phyloP scores from a whole-genome alignment of 805 yeast species.

The Kazachstania kunashirensis region DNA sequence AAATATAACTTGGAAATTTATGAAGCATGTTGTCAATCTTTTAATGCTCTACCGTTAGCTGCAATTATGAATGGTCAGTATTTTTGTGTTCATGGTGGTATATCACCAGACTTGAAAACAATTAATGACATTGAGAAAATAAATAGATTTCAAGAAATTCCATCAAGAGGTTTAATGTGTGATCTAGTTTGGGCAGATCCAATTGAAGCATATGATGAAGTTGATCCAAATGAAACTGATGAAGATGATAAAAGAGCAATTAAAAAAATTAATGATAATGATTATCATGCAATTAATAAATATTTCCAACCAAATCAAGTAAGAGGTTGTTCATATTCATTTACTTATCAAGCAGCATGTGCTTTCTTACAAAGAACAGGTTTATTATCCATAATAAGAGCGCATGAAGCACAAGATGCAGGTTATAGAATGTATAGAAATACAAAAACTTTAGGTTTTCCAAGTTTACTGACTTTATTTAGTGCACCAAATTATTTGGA shows the following conservation, averaged over 20 bases:
- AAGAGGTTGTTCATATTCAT: conserved; percentile 90
- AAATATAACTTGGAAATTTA: conserved; percentile 62
- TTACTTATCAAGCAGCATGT: conserved; percentile 73
- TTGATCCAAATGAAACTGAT: conserved; percentile 24
- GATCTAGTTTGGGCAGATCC: conserved; percentile 97
- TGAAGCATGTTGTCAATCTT: conserved; percentile 64
- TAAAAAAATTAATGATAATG: conserved; percentile 1
- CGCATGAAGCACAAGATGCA: conserved; percentile 96
- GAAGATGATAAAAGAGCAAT: conserved; percentile 1
- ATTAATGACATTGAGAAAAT: conserved; percentile 59
- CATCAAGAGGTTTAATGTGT: conserved; percentile 88
- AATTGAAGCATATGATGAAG: conserved; percentile 73
- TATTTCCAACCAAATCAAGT: conserved; percentile 55
- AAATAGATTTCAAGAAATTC: conserved; percentile 84
- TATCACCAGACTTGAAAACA: conserved; percentile 71
- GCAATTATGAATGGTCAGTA: conserved; percentile 91
- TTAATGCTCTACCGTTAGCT: conserved; percentile 81
- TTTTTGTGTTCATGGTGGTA: conserved; percentile 93
- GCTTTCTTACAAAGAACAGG: conserved; percentile 70
- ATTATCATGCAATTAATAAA: conserved; percentile 11
- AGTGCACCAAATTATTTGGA: conserved; percentile 95
- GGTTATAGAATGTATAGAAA: conserved; percentile 92
- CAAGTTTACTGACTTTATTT: conserved; percentile 80
- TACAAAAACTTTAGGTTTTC: conserved; percentile 77
- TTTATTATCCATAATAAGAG: conserved; percentile 76